Conservation (phyloP, 345 rosid species). For the Conringia planisiliqua region DNA sequence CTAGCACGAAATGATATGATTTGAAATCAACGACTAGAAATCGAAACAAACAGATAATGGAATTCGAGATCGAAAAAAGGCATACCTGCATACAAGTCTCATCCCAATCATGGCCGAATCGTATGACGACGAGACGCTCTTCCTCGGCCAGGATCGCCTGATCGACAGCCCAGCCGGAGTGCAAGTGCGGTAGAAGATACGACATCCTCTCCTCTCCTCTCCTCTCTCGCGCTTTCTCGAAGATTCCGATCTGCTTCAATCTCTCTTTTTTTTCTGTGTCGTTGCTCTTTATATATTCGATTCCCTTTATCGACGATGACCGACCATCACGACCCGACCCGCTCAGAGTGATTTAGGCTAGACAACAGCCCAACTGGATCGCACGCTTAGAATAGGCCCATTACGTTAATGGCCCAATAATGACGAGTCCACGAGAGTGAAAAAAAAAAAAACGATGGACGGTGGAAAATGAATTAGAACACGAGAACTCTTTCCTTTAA, state of each 20-base stretch:
- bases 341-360: background rate
- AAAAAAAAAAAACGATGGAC: background rate
- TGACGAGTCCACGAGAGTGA: background rate
- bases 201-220: constrained; percentile 61
- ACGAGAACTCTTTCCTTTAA: too few species aligned
- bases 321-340: background rate
- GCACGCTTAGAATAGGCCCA: background rate
- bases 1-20: background rate
- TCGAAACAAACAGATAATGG: background rate
- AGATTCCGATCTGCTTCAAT: constrained; percentile 4
- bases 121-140: constrained; percentile 86
- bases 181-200: constrained; percentile 82
- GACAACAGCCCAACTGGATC: background rate
- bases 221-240: background rate
- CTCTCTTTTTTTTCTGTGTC: background rate
- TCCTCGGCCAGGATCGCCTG: constrained; percentile 94
- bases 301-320: background rate
- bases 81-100: constrained; percentile 94
- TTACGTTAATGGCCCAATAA: background rate
- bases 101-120: constrained; percentile 96
- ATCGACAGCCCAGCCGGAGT: constrained; percentile 96
- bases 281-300: background rate
- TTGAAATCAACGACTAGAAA: background rate
- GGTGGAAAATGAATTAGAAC: background rate
- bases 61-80: background rate